Evolutionary conservation across 257 asterid genomes (phyloP).

Genomic region (Lavandula angustifolia): DNA sequence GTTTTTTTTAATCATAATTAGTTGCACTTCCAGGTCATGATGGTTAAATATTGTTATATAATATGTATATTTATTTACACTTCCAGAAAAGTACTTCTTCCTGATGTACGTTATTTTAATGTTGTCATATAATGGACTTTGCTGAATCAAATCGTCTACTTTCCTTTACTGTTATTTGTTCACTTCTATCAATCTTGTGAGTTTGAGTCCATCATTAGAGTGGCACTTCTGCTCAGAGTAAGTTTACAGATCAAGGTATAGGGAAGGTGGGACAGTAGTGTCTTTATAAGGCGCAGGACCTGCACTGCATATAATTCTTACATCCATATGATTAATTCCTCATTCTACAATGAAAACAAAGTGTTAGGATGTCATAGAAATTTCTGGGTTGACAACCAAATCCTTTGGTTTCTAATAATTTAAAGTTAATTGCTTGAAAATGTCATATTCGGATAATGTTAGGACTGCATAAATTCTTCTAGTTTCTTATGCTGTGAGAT

Average conservation of each 20-base stretch:
- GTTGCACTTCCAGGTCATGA: conserved; percentile 9
- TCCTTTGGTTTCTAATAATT: conserved; percentile 23
- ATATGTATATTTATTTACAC: too few relatives aligned
- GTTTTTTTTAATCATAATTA: not conserved
- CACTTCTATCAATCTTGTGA: conserved; percentile 23
- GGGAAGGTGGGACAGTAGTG: not conserved
- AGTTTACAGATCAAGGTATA: conserved; percentile 9
- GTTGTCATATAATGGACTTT: conserved; percentile 20
- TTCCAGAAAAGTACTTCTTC: not conserved
- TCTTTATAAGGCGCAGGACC: conserved; percentile 19
- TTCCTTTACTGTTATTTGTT: conserved; percentile 17
- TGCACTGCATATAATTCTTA: not conserved
- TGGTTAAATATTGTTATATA: too few relatives aligned
- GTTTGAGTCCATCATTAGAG: conserved; percentile 23
- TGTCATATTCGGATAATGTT: conserved; percentile 22
- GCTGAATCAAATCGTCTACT: conserved; percentile 6
- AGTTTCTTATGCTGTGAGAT: conserved; percentile 27
- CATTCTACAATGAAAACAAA: not conserved
- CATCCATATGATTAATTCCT: conserved; percentile 19
- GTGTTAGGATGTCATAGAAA: conserved; percentile 15
- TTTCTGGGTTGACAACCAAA: not conserved
- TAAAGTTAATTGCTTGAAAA: not conserved
- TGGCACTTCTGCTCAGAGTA: conserved; percentile 17
- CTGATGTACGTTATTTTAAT: conserved; percentile 22
- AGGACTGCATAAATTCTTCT: not conserved